Conservation (phyloP, 805 yeast species). For the Nakazawaea ambrosiae region DNA sequence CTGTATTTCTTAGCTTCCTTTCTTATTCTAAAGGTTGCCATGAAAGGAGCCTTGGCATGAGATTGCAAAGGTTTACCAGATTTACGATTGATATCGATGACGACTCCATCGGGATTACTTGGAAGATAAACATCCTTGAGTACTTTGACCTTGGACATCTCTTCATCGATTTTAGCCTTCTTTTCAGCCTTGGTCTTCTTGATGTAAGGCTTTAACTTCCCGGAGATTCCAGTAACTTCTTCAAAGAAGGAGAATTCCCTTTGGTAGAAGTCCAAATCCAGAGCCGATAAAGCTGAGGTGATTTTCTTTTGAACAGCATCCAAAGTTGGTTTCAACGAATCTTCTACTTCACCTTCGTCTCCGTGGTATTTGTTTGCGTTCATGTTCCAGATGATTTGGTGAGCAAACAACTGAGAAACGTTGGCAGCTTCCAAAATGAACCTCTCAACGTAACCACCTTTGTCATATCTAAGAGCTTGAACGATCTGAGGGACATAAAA, state of each 20-base stretch:
- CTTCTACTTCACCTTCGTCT: conserved; percentile 79
- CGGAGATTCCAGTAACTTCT: conserved; percentile 90
- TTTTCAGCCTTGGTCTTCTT: conserved; percentile 94
- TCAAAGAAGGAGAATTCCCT: conserved; percentile 84
- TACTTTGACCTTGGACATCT: conserved; percentile 72
- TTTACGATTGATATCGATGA: conserved; percentile 83
- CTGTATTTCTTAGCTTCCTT: conserved; percentile 44
- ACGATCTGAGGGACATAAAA: conserved; percentile 98
- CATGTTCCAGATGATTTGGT: conserved; percentile 98
- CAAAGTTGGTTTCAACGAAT: conserved; percentile 72
- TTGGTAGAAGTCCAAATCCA: conserved; percentile 63
- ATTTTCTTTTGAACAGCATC: conserved; percentile 66
- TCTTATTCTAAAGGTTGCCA: conserved; percentile 89
- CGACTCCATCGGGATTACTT: conserved; percentile 93
- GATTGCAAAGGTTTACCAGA: conserved; percentile 94
- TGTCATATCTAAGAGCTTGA: conserved; percentile 80
- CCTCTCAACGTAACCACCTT: conserved; percentile 74
- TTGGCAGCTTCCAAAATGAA: conserved; percentile 89
- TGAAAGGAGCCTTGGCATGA: conserved; percentile 97
- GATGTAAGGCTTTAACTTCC: conserved; percentile 89
- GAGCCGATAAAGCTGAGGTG: conserved; percentile 50
- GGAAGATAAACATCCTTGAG: conserved; percentile 88
- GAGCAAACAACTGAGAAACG: conserved; percentile 87
- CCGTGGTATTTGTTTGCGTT: conserved; percentile 86
- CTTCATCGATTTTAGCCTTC: conserved; percentile 93